Evolutionary conservation across 371 early-diverging fungal species (phyloP).

Genomic region (Syncephalis fuscata): DNA sequence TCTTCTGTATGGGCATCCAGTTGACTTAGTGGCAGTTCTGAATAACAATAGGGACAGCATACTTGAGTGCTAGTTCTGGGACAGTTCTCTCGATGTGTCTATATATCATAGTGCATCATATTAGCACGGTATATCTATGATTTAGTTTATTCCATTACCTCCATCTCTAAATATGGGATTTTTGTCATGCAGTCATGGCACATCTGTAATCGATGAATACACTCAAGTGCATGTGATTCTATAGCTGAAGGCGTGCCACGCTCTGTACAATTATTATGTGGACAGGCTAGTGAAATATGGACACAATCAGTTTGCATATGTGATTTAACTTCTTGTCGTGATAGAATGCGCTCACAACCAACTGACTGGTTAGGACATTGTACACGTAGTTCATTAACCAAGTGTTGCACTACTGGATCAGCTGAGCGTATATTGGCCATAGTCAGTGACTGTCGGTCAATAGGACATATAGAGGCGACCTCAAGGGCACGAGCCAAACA

Average conservation of each 20-base stretch:
- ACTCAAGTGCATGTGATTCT: background rate
- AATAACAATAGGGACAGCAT: no score
- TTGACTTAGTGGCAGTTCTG: no score
- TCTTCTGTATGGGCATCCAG: no score
- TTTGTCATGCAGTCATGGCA: background rate
- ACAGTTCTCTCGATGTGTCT: no score
- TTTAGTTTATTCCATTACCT: no score
- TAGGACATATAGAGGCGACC: background rate
- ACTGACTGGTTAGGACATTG: background rate
- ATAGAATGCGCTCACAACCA: background rate
- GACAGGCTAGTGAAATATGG: background rate
- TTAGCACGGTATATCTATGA: no score
- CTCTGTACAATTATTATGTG: background rate
- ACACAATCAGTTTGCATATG: background rate
- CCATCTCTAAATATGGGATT: no score
- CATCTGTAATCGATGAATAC: background rate
- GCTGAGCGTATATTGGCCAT: background rate
- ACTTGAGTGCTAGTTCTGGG: no score
- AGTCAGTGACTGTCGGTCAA: background rate
- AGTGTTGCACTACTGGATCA: background rate
- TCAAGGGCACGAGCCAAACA: background rate
- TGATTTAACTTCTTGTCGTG: background rate
- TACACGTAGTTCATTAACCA: background rate
- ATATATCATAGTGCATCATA: no score
- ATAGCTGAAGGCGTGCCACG: background rate